phyloP scores from a whole-genome alignment of 2,329 filamentous ascomycete species.

The Cytospora leucostoma region DNA sequence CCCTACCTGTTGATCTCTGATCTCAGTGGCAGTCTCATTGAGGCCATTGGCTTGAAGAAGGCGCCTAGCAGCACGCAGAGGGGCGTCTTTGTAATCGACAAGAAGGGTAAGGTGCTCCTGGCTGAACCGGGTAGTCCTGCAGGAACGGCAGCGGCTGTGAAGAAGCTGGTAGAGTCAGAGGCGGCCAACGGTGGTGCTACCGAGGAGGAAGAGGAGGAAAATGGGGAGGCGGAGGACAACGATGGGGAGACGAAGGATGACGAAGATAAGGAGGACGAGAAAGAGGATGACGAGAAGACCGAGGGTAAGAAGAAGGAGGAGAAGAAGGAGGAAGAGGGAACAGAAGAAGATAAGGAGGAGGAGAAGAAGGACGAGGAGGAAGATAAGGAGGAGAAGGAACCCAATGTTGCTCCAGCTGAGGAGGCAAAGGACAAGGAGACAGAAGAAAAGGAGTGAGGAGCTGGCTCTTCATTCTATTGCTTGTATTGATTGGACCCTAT shows the following conservation, averaged over 20 bases:
- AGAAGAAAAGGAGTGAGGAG: neutral
- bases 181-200: conserved; percentile 33
- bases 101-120: conserved; percentile 71
- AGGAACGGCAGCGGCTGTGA: conserved; percentile 75
- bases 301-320: neutral
- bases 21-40: conserved; percentile 70
- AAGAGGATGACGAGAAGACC: conserved; percentile 33
- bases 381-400: neutral
- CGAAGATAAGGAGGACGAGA: conserved; percentile 2
- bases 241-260: conserved; percentile 11
- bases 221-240: conserved; percentile 34
- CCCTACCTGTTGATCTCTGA: conserved; percentile 90
- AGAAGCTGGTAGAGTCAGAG: conserved; percentile 63
- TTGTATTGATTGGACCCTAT: neutral
- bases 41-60: conserved; percentile 89
- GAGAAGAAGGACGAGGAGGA: neutral
- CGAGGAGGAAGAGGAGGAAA: conserved; percentile 29
- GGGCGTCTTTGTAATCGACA: conserved; percentile 86
- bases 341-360: neutral
- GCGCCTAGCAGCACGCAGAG: conserved; percentile 75
- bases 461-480: neutral
- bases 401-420: neutral
- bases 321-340: neutral
- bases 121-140: conserved; percentile 75
- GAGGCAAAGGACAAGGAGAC: neutral